Base-by-base conservation (phyloP, 805 yeast genomes). In the Candida maltosa region DNA sequence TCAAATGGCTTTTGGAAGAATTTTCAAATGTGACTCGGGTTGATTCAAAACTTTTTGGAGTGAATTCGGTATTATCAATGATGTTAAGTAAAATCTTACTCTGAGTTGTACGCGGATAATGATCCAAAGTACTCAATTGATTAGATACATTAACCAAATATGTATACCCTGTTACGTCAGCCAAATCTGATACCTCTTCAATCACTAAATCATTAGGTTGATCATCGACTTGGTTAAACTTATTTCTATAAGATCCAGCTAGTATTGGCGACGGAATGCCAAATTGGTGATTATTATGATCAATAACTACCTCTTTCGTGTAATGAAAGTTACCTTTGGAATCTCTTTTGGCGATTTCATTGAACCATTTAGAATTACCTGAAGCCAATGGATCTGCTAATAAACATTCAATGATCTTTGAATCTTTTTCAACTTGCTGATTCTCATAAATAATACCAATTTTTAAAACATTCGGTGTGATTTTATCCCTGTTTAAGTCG, bases 331-430 rank as follows among this genome's bases (percentile, higher is more conserved):
- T 33, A 34, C 52, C 53, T 29, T 50, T 55, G 7, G 38, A 37
- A 1, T 46, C 19, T 29, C 73, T 49, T 3, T 33, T 29, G 6
- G 28, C 45, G 4, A 67, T 39, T 18, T 42, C 31, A n/a, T 48
- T 31, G 17, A 56, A 60, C 71, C 71, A 63, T 10, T 22, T n/a
- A 16, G 48, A 39, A 38, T 59, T 63, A 9, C 45, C 46, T 9
- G 43, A 48, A 10, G 72, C 54, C 32, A 67, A 49, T 5, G 73
- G 73, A 37, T 67, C 72, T 1, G 72, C 65, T 26, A 67, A 48
- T 8, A 67, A 41, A 3, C 57, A 39, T 25, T 65, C 69, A 5
- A 67, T 27, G n/a, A 67, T 23, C 33, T 49, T 61, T n/a, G 69
- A 56, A 2, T 45, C 32, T 6, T 27, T 19, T 26, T 35, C 32